Base-by-base conservation (phyloP, 805 yeast species). In the Phaffomyces opuntiae region DNA sequence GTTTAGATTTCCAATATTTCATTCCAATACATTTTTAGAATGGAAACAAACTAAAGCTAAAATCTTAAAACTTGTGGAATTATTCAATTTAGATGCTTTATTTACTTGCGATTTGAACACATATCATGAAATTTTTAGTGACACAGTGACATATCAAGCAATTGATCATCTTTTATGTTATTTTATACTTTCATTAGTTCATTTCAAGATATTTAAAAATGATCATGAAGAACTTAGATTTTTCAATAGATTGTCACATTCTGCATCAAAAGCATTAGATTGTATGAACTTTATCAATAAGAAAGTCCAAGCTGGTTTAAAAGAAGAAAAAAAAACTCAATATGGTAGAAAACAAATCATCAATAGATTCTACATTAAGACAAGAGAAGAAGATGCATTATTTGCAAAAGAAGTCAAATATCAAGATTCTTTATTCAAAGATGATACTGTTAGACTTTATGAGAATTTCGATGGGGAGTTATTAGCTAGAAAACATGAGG, bases 181-280 rank as follows among this genome's bases (percentile, higher is more conserved):
- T 21, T 40, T 40, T 12, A 33, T 40, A 11, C 38, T 40, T 25
- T 40, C 43, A 13, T 16, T 40, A 16, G 38, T 40, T 16, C 43
- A 40, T 33, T 40, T 40, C 38, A 34, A 34, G 17, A 26, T 40
- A 7, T 40, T 40, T 13, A 34, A 13, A 25, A 40, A 16, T 16
- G 13, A 14, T 5, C n/a, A 40, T 8, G 27, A 40, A n/a, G 43
- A 40, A 31, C 12, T 25, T 7, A 14, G 11, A 11, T 40, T 40
- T 27, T 40, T 40, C 25, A 33, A 9, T 3, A 16, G 25, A 14
- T 33, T 40, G 5, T 24, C 38, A n/a, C 25, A 9, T 1, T 40
- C 43, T 11, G 36, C 7, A 5, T 33, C 38, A 32, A 40, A 40
- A 13, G 21, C 43, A 7, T 14, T 11, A 9, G 37, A 40, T 16